These are phyloP conservation scores for Kwoniella dejecticola DNA, from an alignment of 768 basidiomycete species.

Conservation along the genomic window DNA sequence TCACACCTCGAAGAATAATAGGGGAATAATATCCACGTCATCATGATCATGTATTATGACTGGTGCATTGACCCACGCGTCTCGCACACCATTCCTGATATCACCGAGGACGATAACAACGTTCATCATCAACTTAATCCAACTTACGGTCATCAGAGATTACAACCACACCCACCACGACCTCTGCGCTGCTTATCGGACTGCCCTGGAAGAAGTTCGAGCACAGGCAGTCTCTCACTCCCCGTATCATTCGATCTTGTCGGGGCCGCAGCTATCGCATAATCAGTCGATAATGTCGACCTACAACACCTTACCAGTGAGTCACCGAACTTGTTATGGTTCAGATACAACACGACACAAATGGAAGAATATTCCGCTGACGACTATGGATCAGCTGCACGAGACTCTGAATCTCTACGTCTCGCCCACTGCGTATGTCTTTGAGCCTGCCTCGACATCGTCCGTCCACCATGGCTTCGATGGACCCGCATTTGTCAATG, in stretches of 20 bases:
- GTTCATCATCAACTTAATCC: background rate
- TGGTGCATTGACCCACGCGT: too few species aligned
- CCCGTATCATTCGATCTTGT: too few species aligned
- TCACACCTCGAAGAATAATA: background rate
- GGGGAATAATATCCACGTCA: background rate
- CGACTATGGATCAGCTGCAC: slow-evolving; percentile 34
- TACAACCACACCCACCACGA: too few species aligned
- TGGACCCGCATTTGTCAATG: slow-evolving; percentile 29
- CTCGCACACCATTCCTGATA: too few species aligned
- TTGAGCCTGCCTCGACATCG: slow-evolving; percentile 44
- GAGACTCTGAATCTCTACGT: slow-evolving; percentile 55
- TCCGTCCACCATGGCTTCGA: slow-evolving; percentile 19
- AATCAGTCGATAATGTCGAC: too few species aligned
- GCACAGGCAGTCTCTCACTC: too few species aligned
- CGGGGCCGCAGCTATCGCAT: background rate
- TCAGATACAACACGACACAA: too few species aligned
- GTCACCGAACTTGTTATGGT: background rate
- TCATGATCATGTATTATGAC: too few species aligned
- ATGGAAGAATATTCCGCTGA: too few species aligned
- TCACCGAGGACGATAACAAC: background rate
- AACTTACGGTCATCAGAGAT: too few species aligned
- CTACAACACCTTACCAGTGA: slow-evolving; percentile 32
- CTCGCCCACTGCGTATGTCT: slow-evolving; percentile 44
- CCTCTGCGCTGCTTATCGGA: too few species aligned
- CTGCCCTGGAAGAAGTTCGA: too few species aligned